Base-by-base conservation (phyloP, 202 grass and related monocot species). In the Hordeum pubiflorum region DNA sequence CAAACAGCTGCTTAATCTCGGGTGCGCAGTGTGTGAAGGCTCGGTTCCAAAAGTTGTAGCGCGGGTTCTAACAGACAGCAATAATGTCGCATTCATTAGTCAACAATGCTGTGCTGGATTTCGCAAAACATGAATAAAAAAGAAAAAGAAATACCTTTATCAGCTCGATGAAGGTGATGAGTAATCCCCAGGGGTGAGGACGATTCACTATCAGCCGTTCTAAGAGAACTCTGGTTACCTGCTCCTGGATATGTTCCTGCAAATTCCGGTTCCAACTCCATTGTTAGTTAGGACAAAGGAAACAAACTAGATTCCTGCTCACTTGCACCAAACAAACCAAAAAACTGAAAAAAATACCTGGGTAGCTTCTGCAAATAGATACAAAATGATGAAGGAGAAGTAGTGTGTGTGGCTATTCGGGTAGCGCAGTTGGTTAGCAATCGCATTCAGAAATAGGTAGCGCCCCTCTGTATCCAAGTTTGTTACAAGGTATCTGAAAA, bases 371-470 rank as follows among this genome's bases (percentile, higher is more conserved):
- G 87, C 88, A 87, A 91, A 97, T 52, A 97, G 85, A 79, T 92
- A 91, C 52, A 92, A 81, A 63, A 92, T 89, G 32, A 97, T 86
- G 65, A 92, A 97, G 26, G 90, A 95, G 68, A 90, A 97, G 86
- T 92, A 97, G 87, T 97, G 93, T 27, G 93, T 97, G 74, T 97
- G 93, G 73, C 75, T 97, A 74, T 97, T 97, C 27, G 93, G 93
- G 41, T 90, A 97, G 21, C 93, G 76, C 63, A 97, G 71, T 62
- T 97, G 88, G 88, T 97, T 97, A 34, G 90, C 86, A 24, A 97
- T 89, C 38, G 93, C 90, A 85, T 97, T 97, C 80, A 97, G 81
- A 29, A 97, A 78, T 70, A 90, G 86, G 73, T 92, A 92, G 48
- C 93, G 90, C 0, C 93, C 93, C 85, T 97, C 90, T 26, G 90